These are phyloP conservation scores for Plasmodium knowlesi DNA, from an alignment of 169 alveolate species.

Conservation along the genomic window DNA sequence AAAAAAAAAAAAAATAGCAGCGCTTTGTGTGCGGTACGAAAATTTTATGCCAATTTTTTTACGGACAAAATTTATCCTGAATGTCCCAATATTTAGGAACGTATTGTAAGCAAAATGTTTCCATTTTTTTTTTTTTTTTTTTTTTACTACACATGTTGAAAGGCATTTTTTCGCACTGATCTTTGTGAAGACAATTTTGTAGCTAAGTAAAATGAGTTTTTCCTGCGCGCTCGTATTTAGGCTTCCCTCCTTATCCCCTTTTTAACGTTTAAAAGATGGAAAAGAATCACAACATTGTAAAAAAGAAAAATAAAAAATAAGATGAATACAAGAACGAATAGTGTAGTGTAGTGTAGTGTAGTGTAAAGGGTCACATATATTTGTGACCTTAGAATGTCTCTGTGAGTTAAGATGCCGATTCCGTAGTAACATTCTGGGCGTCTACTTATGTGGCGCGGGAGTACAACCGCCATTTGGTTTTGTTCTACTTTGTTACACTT, in stretches of 20 bases:
- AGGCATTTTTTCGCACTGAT: not conserved
- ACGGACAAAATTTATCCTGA: slow-evolving; percentile 1
- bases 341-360: not conserved
- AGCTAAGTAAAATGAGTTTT: not conserved
- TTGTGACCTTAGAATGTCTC: not conserved
- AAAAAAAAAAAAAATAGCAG: not conserved
- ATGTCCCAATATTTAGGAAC: slow-evolving; percentile 3
- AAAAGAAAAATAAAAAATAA: slow-evolving; percentile 2
- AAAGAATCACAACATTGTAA: slow-evolving; percentile 68
- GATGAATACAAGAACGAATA: not conserved
- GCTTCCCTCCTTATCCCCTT: not conserved
- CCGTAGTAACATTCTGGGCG: not conserved
- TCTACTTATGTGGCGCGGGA: not conserved
- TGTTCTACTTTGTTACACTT: not conserved
- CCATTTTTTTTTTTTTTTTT: not conserved
- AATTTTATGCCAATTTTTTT: not conserved
- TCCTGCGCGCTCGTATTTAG: not conserved
- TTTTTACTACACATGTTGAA: not conserved
- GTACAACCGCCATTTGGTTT: not conserved
- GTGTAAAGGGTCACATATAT: not conserved
- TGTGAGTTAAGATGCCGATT: not conserved
- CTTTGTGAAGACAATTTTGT: not conserved
- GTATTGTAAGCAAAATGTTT: not conserved
- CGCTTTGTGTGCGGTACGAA: slow-evolving; percentile 13
- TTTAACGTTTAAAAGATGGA: slow-evolving; percentile 25